phyloP scores from a whole-genome alignment of 2,329 filamentous ascomycete species.

The Ustulina deusta region DNA sequence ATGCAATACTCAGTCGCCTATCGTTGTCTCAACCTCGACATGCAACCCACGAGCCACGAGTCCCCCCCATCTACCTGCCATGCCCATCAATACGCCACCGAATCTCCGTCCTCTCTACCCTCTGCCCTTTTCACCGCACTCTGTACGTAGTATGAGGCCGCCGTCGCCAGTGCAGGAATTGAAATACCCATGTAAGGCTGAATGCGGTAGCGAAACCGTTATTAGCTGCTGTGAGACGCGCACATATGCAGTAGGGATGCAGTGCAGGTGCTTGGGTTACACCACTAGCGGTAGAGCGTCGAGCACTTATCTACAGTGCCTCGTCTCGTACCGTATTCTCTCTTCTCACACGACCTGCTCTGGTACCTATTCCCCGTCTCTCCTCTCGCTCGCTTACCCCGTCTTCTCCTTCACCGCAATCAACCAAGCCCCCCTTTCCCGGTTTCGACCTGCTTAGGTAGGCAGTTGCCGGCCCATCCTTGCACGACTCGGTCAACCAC shows the following conservation, averaged over 20 bases:
- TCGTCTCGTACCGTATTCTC: too few species aligned
- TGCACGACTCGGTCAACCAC: conserved; percentile 16
- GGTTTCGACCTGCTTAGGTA: conserved; percentile 30
- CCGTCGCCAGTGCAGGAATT: neutral
- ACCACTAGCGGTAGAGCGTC: conserved; percentile 27
- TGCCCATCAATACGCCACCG: neutral
- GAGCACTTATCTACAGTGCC: conserved; percentile 30
- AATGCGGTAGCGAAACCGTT: conserved; percentile 23
- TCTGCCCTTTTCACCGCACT: neutral
- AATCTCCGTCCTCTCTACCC: neutral
- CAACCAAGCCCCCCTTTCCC: conserved; percentile 3
- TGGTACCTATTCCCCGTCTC: neutral
- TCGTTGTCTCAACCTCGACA: neutral
- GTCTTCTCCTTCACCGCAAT: conserved; percentile 16
- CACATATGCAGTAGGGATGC: conserved; percentile 22
- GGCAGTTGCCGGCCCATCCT: conserved; percentile 20
- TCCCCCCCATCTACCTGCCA: neutral
- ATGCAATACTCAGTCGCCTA: neutral
- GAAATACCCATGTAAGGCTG: conserved; percentile 17
- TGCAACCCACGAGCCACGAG: neutral
- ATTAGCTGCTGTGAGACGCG: conserved; percentile 24
- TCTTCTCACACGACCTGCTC: neutral
- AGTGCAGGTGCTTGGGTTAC: conserved; percentile 32
- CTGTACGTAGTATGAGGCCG: conserved; percentile 19
- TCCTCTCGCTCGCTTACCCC: neutral